Evolutionary conservation across 495 filamentous ascomycete species (phyloP).

Genomic region (Antarctomyces pellizariae): DNA sequence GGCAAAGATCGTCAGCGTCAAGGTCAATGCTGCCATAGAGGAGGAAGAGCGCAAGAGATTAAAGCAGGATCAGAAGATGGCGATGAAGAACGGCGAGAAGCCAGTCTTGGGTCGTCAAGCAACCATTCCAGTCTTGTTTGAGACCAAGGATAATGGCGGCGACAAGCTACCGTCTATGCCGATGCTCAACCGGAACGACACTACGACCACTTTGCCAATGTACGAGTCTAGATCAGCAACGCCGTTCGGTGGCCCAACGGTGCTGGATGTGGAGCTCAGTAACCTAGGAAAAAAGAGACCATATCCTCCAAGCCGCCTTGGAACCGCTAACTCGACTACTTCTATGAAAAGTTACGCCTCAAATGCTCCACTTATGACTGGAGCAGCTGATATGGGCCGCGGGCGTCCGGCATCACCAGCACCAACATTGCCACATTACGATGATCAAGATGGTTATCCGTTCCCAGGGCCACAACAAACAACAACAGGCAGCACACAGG

Average conservation of each 20-base stretch:
- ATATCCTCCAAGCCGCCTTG: constrained; percentile 14
- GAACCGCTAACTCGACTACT: constrained; percentile 13
- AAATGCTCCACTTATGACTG: constrained; percentile 31
- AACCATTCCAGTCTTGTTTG: constrained; percentile 38
- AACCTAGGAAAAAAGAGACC: constrained; percentile 22
- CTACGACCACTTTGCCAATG: constrained; percentile 37
- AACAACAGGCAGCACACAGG: too few species aligned
- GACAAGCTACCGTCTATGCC: constrained; percentile 36
- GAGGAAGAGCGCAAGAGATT: constrained; percentile 38
- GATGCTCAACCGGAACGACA: constrained; percentile 38
- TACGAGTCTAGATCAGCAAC: constrained; percentile 34
- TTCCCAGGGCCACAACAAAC: too few species aligned
- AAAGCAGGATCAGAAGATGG: constrained; percentile 31
- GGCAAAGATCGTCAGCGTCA: constrained; percentile 52
- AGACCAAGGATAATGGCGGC: constrained; percentile 17
- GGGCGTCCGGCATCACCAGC: constrained; percentile 21
- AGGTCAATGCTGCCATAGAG: constrained; percentile 65
- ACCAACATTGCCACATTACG: constrained; percentile 20
- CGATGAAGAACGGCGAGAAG: constrained; percentile 27
- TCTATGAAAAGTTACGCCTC: constrained; percentile 23
- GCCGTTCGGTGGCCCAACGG: constrained; percentile 9
- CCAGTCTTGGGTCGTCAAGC: constrained; percentile 31
- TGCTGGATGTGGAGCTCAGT: constrained; percentile 22
- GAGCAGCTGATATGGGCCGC: constrained; percentile 36
- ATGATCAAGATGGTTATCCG: too few species aligned